These are phyloP conservation scores for Capsicum chinense DNA, from an alignment of 257 asterid genomes.

Conservation along the genomic window DNA sequence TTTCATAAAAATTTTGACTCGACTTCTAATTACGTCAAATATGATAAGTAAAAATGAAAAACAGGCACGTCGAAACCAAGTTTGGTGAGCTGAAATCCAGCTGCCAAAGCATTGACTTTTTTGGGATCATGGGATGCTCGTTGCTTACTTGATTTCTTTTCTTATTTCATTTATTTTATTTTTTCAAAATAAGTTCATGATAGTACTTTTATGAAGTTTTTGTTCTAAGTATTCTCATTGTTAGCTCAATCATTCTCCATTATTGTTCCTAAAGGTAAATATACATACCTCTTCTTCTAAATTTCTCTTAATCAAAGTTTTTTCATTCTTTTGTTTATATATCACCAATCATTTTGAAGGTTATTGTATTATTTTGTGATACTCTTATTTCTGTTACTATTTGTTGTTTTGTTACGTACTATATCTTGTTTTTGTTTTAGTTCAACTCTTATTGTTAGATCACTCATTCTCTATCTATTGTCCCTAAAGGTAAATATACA, in stretches of 20 bases:
- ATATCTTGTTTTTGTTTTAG: too few species aligned
- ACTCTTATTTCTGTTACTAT: too few species aligned
- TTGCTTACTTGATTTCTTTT: slow-evolving; percentile 38
- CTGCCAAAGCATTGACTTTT: slow-evolving; percentile 79
- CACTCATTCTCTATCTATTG: too few species aligned
- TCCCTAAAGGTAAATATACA: too few species aligned
- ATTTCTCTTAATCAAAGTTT: not conserved
- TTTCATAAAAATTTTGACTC: too few species aligned
- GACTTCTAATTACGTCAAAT: too few species aligned
- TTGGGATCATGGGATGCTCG: slow-evolving; percentile 60
- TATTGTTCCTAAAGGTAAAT: slow-evolving; percentile 38
- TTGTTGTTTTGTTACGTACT: too few species aligned
- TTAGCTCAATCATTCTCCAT: slow-evolving; percentile 6
- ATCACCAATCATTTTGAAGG: too few species aligned
- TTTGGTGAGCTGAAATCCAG: slow-evolving; percentile 79
- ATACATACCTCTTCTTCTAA: not conserved
- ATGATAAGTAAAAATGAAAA: too few species aligned
- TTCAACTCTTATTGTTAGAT: too few species aligned
- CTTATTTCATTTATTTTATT: too few species aligned
- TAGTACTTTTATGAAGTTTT: slow-evolving; percentile 27
- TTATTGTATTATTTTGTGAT: too few species aligned
- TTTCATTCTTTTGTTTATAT: not conserved
- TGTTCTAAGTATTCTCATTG: not conserved
- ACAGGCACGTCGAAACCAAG: not conserved
- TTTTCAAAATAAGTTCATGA: slow-evolving; percentile 33